Percentiles rank a stretch among this genome's conserved stretches.
phyloP scores from a whole-genome alignment of 768 basidiomycete species.

The Lentinula raphanica region DNA sequence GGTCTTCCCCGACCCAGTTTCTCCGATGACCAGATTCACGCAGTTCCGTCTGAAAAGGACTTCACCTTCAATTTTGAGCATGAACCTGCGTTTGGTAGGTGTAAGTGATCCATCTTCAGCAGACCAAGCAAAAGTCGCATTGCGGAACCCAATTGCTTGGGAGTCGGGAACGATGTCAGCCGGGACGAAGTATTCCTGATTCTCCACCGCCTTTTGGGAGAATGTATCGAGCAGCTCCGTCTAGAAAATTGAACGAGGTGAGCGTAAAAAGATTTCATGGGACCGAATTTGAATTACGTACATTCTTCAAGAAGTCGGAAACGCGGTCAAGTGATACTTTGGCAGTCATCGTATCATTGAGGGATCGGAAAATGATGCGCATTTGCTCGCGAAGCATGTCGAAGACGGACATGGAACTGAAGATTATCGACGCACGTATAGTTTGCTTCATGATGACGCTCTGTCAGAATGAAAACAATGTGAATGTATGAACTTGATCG shows the following conservation, averaged over 20 bases:
- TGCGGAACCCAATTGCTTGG: conserved; percentile 44
- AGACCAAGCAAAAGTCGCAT: conserved; percentile 56
- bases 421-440: conserved; percentile 40
- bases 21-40: conserved; percentile 57
- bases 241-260: conserved; percentile 13
- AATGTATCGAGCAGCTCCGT: conserved; percentile 46
- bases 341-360: conserved; percentile 26
- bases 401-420: conserved; percentile 56
- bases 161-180: conserved; percentile 7
- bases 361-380: conserved; percentile 27
- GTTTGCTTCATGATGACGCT: conserved; percentile 36
- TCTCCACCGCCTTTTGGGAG: conserved; percentile 17
- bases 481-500: neutral
- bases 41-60: conserved; percentile 46
- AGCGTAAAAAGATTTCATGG: neutral
- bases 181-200: conserved; percentile 9
- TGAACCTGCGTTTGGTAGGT: conserved; percentile 42
- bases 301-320: conserved; percentile 34
- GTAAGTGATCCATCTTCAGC: conserved; percentile 32
- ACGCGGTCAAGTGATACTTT: conserved; percentile 64
- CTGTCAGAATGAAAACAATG: conserved; percentile 12
- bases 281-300: conserved; percentile 13
- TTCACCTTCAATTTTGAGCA: conserved; percentile 47
- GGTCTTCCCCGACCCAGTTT: conserved; percentile 61
- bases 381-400: conserved; percentile 53